Evolutionary conservation across 2,329 filamentous ascomycete species (phyloP).

Genomic region (Sclerotinia subarctica): DNA sequence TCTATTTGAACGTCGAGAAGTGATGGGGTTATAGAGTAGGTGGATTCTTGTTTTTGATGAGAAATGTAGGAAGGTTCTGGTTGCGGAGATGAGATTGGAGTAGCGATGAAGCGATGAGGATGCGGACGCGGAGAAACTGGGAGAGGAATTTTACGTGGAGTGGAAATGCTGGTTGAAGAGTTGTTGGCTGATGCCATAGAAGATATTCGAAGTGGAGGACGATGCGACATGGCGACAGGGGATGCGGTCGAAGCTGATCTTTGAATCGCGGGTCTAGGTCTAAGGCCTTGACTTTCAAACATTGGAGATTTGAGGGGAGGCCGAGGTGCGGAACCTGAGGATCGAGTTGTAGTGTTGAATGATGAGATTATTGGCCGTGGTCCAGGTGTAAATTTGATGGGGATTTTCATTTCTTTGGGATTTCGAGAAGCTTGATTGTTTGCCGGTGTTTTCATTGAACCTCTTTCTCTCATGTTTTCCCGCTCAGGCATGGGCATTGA

Average conservation of each 20-base stretch:
- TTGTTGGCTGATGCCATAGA: neutral
- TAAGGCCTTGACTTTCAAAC: neutral
- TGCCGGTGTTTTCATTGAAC: neutral
- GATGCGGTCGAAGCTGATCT: neutral
- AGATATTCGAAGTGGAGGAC: slow-evolving; percentile 7
- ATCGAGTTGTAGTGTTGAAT: slow-evolving; percentile 11
- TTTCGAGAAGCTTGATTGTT: neutral
- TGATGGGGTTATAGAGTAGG: neutral
- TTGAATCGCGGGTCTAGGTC: slow-evolving; percentile 1
- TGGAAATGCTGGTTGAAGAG: neutral
- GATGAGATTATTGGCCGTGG: slow-evolving; percentile 16
- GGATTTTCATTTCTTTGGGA: neutral
- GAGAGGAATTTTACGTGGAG: neutral
- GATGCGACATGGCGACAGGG: neutral
- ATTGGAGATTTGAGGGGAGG: slow-evolving; percentile 9
- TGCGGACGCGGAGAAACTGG: slow-evolving; percentile 7
- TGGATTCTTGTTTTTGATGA: slow-evolving; percentile 16
- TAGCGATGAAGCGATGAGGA: neutral
- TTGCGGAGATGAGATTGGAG: neutral
- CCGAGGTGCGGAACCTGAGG: neutral
- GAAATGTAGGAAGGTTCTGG: neutral
- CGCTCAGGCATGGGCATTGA: neutral
- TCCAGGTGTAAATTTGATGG: neutral
- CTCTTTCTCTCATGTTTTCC: neutral
- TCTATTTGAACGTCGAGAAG: slow-evolving; percentile 3